A percentile compares a stretch with the other conserved stretches of the same genome.
Evolutionary conservation across 1,284 basidiomycete species (phyloP).

Genomic region (Pseudomicrostroma phylloplanum): DNA sequence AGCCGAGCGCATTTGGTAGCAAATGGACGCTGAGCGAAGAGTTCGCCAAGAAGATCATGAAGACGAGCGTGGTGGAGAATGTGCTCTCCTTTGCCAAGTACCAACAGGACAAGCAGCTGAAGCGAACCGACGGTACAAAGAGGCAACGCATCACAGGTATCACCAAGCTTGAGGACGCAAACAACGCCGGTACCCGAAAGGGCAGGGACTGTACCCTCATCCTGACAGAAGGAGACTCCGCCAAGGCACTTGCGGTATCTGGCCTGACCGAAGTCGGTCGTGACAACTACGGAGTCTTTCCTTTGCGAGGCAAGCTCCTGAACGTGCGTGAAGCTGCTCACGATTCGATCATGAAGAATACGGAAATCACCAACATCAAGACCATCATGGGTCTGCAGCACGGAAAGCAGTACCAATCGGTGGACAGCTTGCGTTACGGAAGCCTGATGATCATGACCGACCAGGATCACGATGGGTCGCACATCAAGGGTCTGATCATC

Average conservation of each 20-base stretch:
- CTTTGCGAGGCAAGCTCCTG: conserved; percentile 88
- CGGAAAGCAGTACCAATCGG: conserved; percentile 75
- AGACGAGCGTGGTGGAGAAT: conserved; percentile 85
- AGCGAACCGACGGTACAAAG: conserved; percentile 93
- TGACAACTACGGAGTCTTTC: conserved; percentile 96
- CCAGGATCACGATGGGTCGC: conserved; percentile 99
- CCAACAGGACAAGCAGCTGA: conserved; percentile 90
- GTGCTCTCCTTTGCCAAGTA: conserved; percentile 92
- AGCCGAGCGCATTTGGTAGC: conserved; percentile 78
- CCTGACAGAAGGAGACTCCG: conserved; percentile 97
- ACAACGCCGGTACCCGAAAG: conserved; percentile 80
- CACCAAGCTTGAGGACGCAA: conserved; percentile 91
- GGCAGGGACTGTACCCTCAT: conserved; percentile 87
- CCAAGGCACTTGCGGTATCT: conserved; percentile 90
- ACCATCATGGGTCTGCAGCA: conserved; percentile 96
- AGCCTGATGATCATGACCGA: conserved; percentile 99
- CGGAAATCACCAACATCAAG: conserved; percentile 94
- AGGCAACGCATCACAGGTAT: conserved; percentile 72
- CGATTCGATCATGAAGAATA: conserved; percentile 95
- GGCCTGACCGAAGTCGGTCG: conserved; percentile 91
- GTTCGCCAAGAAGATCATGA: conserved; percentile 80
- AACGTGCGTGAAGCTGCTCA: conserved; percentile 96
- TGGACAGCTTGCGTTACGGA: conserved; percentile 78
- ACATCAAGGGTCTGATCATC: conserved; percentile 97
- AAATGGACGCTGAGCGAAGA: conserved; percentile 85